phyloP scores from a whole-genome alignment of 169 alveolate genomes.

The Ichthyophthirius multifiliis region DNA sequence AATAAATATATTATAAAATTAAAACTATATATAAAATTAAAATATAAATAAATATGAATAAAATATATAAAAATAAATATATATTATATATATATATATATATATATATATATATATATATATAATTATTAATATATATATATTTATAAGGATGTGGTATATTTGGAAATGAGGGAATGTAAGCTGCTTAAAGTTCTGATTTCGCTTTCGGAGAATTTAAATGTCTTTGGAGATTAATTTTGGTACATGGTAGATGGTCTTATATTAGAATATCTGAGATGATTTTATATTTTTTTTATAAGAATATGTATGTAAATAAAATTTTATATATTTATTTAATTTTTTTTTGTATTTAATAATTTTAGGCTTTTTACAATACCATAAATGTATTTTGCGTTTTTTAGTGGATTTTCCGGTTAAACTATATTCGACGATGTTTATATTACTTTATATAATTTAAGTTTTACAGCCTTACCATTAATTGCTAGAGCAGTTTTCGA shows the following conservation, averaged over 20 bases:
- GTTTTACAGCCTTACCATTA: constrained; percentile 82
- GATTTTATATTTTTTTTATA: constrained; percentile 96
- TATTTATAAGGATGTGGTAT: constrained; percentile 94
- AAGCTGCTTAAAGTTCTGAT: constrained; percentile 75
- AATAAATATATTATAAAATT: neutral
- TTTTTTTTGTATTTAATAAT: neutral
- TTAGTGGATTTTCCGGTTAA: constrained; percentile 92
- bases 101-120: neutral
- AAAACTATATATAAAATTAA: neutral
- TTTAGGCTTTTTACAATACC: constrained; percentile 92
- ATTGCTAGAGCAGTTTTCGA: constrained; percentile 67
- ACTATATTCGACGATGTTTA: constrained; percentile 86
- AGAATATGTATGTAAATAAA: constrained; percentile 81
- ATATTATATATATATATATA: neutral
- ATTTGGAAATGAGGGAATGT: constrained; percentile 95
- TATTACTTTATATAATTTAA: constrained; percentile 80
- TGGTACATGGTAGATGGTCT: constrained; percentile 91
- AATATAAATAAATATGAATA: too few species aligned
- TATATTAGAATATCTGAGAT: constrained; percentile 92
- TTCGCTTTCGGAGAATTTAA: constrained; percentile 86
- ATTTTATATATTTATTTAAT: neutral
- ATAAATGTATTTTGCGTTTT: constrained; percentile 89
- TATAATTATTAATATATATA: too few species aligned
- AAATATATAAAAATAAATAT: neutral
- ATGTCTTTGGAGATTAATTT: constrained; percentile 80